Evolutionary conservation across 129 eudicot genomes (phyloP), one percentile per base, ranked within the genome.

Genomic region (Ambrosia trifida): DNA sequence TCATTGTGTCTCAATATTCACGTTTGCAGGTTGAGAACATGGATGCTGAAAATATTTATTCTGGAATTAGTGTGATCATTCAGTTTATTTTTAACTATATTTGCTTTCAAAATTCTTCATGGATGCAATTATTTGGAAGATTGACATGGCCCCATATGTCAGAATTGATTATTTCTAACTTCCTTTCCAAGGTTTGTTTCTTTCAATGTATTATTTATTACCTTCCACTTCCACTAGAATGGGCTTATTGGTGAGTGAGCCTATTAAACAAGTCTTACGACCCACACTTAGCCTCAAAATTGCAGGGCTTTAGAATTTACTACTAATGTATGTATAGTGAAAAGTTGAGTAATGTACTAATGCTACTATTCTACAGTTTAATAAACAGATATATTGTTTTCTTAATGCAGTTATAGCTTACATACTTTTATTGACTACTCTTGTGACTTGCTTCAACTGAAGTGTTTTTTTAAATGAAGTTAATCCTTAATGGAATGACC

Each of bases 141-240:
- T 81, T 94, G 78, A 89, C 97, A 60, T 94, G 99, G 99, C 97
- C 99, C 46, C 83, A 96, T 80, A 85, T 94, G 94, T 90, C 99
- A 9, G 94, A 90, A 75, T 70, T 85, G 80, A 90, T 94, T 46
- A 90, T 94, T 72, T 73, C 96, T 10, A 87, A 90, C 72, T 94
- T 94, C 71, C 88, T 94, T 64, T 84, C 97, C 54, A 87, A 94
- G 97, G 99, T 90, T 62, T 76, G 87, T 77, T 69, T 17, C 36
- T 8, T 43, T 49, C 41, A 63, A 38, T 78, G 16, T 70, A 58
- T 54, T 58, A 38, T 0, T 77, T 28, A 40, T 64, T 13, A 50
- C 32, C 53, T 58, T 47, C 28, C 9, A 38, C 7, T n/a, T n/a
- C n/a, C n/a, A 47, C 49, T 19, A 60, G 60, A 66, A 43, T 43